phyloP scores from a whole-genome alignment of 441 rosid species.

The Codiaeum variegatum region DNA sequence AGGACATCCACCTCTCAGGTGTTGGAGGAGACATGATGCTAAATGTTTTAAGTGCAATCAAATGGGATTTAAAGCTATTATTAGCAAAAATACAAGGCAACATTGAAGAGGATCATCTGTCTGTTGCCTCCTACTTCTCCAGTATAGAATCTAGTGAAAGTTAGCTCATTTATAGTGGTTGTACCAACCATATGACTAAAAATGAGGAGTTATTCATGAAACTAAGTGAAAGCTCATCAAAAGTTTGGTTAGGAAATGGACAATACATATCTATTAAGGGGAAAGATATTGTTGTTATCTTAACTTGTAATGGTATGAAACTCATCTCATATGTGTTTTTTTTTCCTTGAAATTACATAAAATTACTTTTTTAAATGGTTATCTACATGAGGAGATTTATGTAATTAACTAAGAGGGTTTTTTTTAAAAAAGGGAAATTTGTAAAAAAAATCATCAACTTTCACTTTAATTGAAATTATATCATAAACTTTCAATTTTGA shows the following conservation, averaged over 20 bases:
- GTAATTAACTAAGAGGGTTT: too few relatives aligned
- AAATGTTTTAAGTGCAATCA: not conserved
- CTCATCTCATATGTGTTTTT: not conserved
- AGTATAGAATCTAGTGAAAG: too few relatives aligned
- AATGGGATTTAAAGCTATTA: not conserved
- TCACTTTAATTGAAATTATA: too few relatives aligned
- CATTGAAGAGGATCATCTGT: too few relatives aligned
- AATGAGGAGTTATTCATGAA: not conserved
- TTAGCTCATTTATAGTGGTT: not conserved
- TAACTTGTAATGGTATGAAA: not conserved
- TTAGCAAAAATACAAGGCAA: too few relatives aligned
- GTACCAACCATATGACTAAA: not conserved
- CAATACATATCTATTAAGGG: not conserved
- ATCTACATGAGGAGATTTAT: too few relatives aligned
- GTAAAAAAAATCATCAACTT: too few relatives aligned
- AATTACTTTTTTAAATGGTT: too few relatives aligned
- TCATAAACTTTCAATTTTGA: too few relatives aligned
- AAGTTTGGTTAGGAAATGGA: not conserved
- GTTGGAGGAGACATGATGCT: conserved; percentile 1
- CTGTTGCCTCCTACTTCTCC: too few relatives aligned
- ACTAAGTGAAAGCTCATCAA: not conserved
- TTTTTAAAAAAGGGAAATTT: too few relatives aligned
- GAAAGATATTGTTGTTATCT: not conserved
- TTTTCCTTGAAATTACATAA: conserved; percentile 2
- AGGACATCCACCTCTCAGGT: not conserved